Evolutionary conservation across 2,329 filamentous ascomycete genomes (phyloP).

Genomic region (Pseudogymnoascus sp.): DNA sequence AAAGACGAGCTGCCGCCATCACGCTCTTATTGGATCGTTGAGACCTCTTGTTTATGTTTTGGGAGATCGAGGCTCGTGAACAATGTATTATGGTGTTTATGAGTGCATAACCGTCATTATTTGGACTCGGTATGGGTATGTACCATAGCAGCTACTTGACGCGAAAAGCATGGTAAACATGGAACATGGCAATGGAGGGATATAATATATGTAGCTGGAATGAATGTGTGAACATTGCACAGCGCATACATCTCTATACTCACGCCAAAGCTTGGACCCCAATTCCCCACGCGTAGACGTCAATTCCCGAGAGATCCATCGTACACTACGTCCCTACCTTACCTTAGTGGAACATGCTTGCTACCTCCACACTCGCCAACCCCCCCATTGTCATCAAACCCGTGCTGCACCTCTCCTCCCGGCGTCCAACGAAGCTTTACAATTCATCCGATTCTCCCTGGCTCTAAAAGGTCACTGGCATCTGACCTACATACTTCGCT

Average conservation of each 20-base stretch:
- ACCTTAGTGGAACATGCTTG: slow-evolving; percentile 9
- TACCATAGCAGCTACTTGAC: neutral
- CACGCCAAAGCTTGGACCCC: slow-evolving; percentile 3
- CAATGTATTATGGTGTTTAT: neutral
- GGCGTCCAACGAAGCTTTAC: slow-evolving; percentile 1
- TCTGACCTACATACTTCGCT: slow-evolving; percentile 5
- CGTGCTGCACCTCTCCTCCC: slow-evolving; percentile 4
- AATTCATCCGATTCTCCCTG: slow-evolving; percentile 4
- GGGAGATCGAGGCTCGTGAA: neutral
- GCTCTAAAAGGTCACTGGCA: slow-evolving; percentile 4
- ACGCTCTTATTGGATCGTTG: neutral
- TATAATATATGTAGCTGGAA: neutral
- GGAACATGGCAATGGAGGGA: neutral
- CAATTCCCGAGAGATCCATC: slow-evolving; percentile 10
- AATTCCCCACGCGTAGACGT: slow-evolving; percentile 7
- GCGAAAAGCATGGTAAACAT: slow-evolving; percentile 1
- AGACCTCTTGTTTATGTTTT: slow-evolving; percentile 6
- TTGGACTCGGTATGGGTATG: neutral
- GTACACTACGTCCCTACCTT: slow-evolving; percentile 8
- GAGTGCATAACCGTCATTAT: neutral
- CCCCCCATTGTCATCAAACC: slow-evolving; percentile 8
- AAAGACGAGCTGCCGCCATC: neutral
- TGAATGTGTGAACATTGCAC: neutral
- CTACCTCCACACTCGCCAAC: slow-evolving; percentile 7
- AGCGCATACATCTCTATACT: neutral